Conservation (phyloP, 73 alveolate genomes). For the Symbiodinium natans region DNA sequence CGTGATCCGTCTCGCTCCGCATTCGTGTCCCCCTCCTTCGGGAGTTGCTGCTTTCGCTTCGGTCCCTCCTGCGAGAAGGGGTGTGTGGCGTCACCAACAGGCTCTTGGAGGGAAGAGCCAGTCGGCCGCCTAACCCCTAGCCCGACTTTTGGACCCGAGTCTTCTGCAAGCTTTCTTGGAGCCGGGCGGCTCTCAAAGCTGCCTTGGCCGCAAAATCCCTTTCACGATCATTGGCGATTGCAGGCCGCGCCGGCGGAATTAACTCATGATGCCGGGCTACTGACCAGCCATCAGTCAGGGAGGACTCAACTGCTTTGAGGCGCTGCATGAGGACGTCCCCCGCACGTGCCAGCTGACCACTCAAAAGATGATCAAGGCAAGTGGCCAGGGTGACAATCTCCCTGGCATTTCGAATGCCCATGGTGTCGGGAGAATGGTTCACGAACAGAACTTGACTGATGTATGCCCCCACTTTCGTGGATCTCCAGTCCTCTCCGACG, state of each 20-base stretch:
- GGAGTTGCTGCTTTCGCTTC: too few relatives aligned
- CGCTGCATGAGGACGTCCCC: slow-evolving; percentile 23
- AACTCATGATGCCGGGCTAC: slow-evolving; percentile 26
- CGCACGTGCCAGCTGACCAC: background rate
- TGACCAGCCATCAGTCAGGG: background rate
- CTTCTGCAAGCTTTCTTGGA: background rate
- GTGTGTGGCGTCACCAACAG: background rate
- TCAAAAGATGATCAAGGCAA: background rate
- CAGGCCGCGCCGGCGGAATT: slow-evolving; percentile 12
- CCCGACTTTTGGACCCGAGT: background rate
- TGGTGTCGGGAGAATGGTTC: background rate
- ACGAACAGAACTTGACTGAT: background rate
- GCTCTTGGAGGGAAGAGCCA: too few relatives aligned
- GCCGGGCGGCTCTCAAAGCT: background rate
- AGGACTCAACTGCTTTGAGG: slow-evolving; percentile 17
- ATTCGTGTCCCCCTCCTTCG: too few relatives aligned
- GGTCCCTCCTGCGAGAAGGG: too few relatives aligned
- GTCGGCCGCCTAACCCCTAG: slow-evolving; percentile 60
- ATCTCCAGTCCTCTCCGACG: background rate
- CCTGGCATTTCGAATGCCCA: background rate
- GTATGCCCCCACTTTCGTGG: slow-evolving; percentile 13
- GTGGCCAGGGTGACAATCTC: background rate
- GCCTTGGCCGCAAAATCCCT: slow-evolving; percentile 3
- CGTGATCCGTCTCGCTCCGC: too few relatives aligned
- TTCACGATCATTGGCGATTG: background rate